Evolutionary conservation across 192 early-diverging fungal species (phyloP).

Genomic region (Podila epicladia): DNA sequence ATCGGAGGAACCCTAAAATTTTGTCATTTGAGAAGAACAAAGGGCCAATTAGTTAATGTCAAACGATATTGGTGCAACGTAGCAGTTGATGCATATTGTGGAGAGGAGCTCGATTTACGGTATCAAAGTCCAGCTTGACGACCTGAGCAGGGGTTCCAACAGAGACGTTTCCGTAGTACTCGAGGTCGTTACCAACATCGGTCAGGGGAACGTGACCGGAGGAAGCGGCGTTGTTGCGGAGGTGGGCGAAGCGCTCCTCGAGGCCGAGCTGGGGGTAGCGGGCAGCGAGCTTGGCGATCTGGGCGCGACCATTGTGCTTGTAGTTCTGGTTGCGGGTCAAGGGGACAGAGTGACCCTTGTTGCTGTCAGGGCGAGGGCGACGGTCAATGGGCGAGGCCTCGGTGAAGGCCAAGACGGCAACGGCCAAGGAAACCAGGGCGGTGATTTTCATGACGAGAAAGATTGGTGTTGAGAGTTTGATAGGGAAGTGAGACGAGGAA

Average conservation of each 20-base stretch:
- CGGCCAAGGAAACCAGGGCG: slow-evolving; percentile 7
- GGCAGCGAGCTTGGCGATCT: slow-evolving; percentile 19
- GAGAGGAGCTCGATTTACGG: not conserved
- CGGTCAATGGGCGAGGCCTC: slow-evolving; percentile 5
- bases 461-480: no score
- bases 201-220: slow-evolving; percentile 18
- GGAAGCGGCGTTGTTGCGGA: not conserved
- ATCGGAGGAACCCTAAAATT: slow-evolving; percentile 57
- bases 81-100: no score
- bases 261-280: slow-evolving; percentile 5
- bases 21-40: no score
- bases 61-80: not conserved
- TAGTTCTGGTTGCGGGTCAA: slow-evolving; percentile 19
- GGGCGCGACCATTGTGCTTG: slow-evolving; percentile 24
- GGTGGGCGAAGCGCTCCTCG: no score
- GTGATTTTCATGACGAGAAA: slow-evolving; percentile 2
- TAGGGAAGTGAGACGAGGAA: not conserved
- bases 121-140: slow-evolving; percentile 68
- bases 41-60: no score
- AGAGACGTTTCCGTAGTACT: slow-evolving; percentile 71
- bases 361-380: not conserved
- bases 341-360: slow-evolving; percentile 2
- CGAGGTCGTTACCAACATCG: slow-evolving; percentile 53
- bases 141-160: slow-evolving; percentile 70
- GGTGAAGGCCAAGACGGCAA: slow-evolving; percentile 3